A percentile compares a stretch with the other conserved stretches of the same genome.
phyloP scores from a whole-genome alignment of 2,329 filamentous ascomycete species.

The Microdochium trichocladiopsis region DNA sequence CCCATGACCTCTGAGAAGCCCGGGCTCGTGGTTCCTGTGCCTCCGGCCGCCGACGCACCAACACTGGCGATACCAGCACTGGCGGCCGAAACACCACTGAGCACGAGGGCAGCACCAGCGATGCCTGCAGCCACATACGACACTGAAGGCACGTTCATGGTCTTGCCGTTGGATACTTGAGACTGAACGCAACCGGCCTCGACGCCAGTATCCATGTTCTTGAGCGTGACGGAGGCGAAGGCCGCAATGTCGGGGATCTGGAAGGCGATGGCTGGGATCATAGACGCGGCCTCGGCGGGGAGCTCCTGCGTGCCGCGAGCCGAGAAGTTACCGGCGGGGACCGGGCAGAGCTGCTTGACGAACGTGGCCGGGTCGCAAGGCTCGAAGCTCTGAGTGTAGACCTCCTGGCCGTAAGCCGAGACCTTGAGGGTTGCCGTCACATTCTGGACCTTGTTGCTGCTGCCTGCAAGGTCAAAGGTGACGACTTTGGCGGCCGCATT shows the following conservation, averaged over 20 bases:
- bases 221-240: constrained; percentile 71
- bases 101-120: constrained; percentile 71
- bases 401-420: constrained; percentile 73
- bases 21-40: constrained; percentile 65
- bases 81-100: constrained; percentile 66
- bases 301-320: constrained; percentile 68
- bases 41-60: constrained; percentile 42
- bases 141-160: constrained; percentile 65
- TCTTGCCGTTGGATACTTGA: constrained; percentile 80
- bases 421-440: constrained; percentile 72
- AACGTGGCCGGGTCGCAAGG: constrained; percentile 66
- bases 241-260: constrained; percentile 85
- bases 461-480: constrained; percentile 75
- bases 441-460: constrained; percentile 66
- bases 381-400: constrained; percentile 77
- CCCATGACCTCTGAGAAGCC: constrained; percentile 79
- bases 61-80: constrained; percentile 50
- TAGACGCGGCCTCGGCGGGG: constrained; percentile 59
- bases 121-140: constrained; percentile 80
- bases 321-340: constrained; percentile 67
- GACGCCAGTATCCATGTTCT: constrained; percentile 46
- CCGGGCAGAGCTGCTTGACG: constrained; percentile 74
- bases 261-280: constrained; percentile 87
- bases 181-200: constrained; percentile 80
- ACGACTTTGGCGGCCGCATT: constrained; percentile 67